phyloP scores from a whole-genome alignment of 2,329 filamentous ascomycete species.

The Fusarium tupiense region DNA sequence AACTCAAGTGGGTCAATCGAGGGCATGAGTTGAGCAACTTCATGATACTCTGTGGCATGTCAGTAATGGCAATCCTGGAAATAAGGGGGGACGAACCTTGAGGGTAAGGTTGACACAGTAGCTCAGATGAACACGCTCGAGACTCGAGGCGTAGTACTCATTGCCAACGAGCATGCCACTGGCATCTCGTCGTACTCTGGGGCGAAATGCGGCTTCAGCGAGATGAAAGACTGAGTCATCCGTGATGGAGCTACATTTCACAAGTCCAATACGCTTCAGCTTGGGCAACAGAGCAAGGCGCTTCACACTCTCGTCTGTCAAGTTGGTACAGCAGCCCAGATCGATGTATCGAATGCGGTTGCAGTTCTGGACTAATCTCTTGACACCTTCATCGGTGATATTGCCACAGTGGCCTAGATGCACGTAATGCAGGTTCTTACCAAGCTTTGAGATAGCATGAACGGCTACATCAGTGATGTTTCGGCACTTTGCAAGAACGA shows the following conservation, averaged over 20 bases:
- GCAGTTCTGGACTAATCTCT: conserved; percentile 83
- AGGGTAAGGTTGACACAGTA: conserved; percentile 90
- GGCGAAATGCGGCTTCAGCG: conserved; percentile 72
- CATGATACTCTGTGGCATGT: conserved; percentile 78
- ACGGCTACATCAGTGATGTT: conserved; percentile 92
- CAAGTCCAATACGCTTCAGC: conserved; percentile 90
- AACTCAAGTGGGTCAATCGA: conserved; percentile 89
- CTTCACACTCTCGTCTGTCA: conserved; percentile 88
- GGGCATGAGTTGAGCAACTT: conserved; percentile 89
- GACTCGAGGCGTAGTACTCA: conserved; percentile 68
- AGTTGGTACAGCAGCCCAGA: conserved; percentile 88
- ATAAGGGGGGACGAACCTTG: conserved; percentile 64
- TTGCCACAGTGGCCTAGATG: conserved; percentile 93
- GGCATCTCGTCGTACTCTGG: conserved; percentile 59
- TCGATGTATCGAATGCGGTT: conserved; percentile 98
- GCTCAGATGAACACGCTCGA: conserved; percentile 95
- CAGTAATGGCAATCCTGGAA: conserved; percentile 7
- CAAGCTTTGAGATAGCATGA: conserved; percentile 84
- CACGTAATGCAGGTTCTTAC: conserved; percentile 96
- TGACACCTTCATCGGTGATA: conserved; percentile 90
- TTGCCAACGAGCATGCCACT: conserved; percentile 58
- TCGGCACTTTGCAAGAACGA: conserved; percentile 93
- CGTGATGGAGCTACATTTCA: conserved; percentile 92
- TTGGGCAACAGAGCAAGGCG: conserved; percentile 89
- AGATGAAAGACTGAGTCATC: conserved; percentile 88